These are phyloP conservation scores for Pichia cactophila DNA, from an alignment of 1,139 yeast species.

Conservation along the genomic window DNA sequence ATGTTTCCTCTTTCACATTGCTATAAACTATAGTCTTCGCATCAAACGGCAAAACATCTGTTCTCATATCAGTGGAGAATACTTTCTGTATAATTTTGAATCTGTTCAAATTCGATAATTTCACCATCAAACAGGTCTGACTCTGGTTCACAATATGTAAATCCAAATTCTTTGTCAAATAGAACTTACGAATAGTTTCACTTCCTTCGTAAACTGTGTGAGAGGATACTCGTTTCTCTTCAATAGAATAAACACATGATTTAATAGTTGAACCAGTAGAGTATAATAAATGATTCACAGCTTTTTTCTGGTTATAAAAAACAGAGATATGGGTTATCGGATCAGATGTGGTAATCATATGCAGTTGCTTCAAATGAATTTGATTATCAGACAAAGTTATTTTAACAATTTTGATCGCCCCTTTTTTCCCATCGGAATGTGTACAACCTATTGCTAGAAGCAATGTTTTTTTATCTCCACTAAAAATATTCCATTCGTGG, in stretches of 20 bases:
- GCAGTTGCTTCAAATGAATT: neutral
- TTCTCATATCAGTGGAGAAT: neutral
- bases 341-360: neutral
- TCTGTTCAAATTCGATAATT: neutral
- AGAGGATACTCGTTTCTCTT: neutral
- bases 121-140: neutral
- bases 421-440: conserved; percentile 19
- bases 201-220: neutral
- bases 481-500: conserved; percentile 31
- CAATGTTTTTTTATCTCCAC: conserved; percentile 14
- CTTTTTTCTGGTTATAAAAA: neutral
- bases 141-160: neutral
- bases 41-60: neutral
- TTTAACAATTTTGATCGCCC: conserved; percentile 40
- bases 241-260: neutral
- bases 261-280: neutral
- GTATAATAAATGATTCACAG: neutral
- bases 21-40: neutral
- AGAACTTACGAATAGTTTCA: neutral
- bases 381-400: conserved; percentile 20
- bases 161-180: neutral
- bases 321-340: conserved; percentile 1
- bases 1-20: neutral
- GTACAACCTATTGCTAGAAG: conserved; percentile 38
- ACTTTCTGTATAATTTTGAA: neutral